A percentile compares a stretch with the other conserved stretches of the same genome.
Evolutionary conservation across 1,284 basidiomycete species (phyloP).

Genomic region (Cutaneotrichosporon cavernicola): DNA sequence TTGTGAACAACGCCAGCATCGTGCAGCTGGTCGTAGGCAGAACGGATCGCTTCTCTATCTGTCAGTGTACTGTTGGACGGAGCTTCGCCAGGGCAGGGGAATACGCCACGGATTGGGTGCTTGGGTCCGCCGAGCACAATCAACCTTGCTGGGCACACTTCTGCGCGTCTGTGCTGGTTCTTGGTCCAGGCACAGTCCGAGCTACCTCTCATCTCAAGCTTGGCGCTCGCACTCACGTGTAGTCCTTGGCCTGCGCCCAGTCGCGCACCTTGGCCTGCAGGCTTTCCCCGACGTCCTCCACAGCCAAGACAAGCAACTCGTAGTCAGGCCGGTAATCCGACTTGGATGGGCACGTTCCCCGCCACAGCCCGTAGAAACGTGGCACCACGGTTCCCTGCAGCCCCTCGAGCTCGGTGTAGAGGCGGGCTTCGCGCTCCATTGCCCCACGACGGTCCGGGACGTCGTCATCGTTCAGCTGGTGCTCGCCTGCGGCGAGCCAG

Average conservation of each 20-base stretch:
- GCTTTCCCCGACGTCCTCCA: constrained; percentile 8
- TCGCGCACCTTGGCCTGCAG: constrained; percentile 8
- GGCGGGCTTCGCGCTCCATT: constrained; percentile 4
- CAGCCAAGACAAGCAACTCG: constrained; percentile 7
- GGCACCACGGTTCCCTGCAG: constrained; percentile 4
- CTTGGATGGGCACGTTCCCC: constrained; percentile 7
- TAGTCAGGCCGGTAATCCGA: constrained; percentile 7
- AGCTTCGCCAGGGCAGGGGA: background rate
- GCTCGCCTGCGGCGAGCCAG: constrained; percentile 6
- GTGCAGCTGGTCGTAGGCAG: constrained; percentile 5
- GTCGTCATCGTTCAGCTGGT: constrained; percentile 8
- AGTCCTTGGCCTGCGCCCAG: constrained; percentile 6
- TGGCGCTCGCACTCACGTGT: constrained; percentile 5
- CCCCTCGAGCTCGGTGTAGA: background rate
- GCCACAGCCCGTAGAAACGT: constrained; percentile 5
- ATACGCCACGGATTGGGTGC: background rate
- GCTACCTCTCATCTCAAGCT: background rate
- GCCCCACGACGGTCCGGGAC: background rate
- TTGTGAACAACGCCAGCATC: constrained; percentile 5
- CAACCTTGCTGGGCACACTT: background rate
- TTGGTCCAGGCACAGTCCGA: too few relatives aligned
- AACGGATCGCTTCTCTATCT: background rate
- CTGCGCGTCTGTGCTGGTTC: background rate
- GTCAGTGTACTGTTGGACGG: background rate
- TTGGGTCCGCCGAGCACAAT: background rate